Percentiles rank a stretch among this genome's conserved stretches.
Conservation (phyloP, 768 basidiomycete species). For the Xerocomus brunneocitrinus region DNA sequence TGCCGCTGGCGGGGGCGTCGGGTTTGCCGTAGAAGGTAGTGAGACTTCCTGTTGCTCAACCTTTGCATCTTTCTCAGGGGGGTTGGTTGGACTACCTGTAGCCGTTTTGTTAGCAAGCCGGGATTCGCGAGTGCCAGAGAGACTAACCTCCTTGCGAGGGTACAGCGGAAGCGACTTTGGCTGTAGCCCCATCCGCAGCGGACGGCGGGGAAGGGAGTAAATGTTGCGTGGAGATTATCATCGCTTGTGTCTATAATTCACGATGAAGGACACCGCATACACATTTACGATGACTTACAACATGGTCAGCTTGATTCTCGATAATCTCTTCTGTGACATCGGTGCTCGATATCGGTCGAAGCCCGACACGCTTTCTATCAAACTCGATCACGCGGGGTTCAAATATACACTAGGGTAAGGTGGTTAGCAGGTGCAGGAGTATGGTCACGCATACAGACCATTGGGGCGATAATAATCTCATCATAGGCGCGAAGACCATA, state of each 20-base stretch:
- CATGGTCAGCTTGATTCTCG: constrained; percentile 48
- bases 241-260: constrained; percentile 70
- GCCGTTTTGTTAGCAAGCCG: not conserved
- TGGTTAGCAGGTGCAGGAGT: not conserved
- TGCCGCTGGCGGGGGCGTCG: constrained; percentile 26
- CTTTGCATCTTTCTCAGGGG: constrained; percentile 25
- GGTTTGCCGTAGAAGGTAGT: constrained; percentile 30
- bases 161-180: constrained; percentile 18
- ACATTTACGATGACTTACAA: constrained; percentile 35
- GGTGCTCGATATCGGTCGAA: constrained; percentile 44
- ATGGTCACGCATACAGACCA: constrained; percentile 50
- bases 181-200: constrained; percentile 22
- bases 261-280: constrained; percentile 4
- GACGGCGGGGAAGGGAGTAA: constrained; percentile 46
- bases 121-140: not conserved
- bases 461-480: constrained; percentile 90
- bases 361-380: constrained; percentile 60
- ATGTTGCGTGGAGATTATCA: constrained; percentile 88
- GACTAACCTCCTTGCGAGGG: constrained; percentile 28
- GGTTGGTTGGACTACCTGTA: constrained; percentile 21
- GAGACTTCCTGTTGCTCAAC: constrained; percentile 34
- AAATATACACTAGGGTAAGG: constrained; percentile 69
- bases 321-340: constrained; percentile 76
- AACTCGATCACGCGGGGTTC: constrained; percentile 93
- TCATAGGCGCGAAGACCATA: constrained; percentile 91